Base-by-base conservation (phyloP, 257 asterid species). In the Leonotis leonurus region DNA sequence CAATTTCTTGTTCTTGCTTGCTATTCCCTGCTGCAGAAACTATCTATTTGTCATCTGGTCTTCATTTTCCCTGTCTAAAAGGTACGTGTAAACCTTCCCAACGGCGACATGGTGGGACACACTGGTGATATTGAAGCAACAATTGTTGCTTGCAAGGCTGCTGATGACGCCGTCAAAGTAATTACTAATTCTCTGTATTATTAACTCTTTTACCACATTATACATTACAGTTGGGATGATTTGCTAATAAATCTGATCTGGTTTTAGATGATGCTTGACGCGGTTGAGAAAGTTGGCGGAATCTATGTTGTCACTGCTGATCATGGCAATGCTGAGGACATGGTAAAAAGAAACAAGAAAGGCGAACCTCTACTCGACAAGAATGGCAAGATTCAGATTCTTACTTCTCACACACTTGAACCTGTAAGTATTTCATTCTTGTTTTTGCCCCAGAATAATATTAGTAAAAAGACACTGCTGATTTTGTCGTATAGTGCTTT, bases 321-420 rank as follows among this genome's bases (percentile, higher is more conserved):
- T 74, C 99, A 92, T 64, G 99, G 99, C 64, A 92, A 92, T 70
- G 97, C 97, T 0, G 99, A 92, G 80, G 99, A 92, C 73, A 89
- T 89, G 99, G 99, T 92, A 68, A 92, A 92, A 76, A 86, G 99
- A 71, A 73, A 92, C 85, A 92, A 86, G 88, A 92, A 89, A 70
- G 99, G 99, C 29, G 93, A 89, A 65, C 97, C 99, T 18, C 84
- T 63, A 60, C 84, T 89, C 8, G 99, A 89, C 88, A 89, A 92
- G 84, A 79, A 73, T 43, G 96, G 99, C 70, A 59, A 89, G 0
- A 76, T 92, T 44, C 99, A 92, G 64, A 85, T 86, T 12, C 94
- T 86, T 41, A 89, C 99, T 30, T 92, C 99, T 43, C 99, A 92
- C 86, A 92, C 97, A 1, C 82, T 82, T 14, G 75, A 86, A 51